These are phyloP conservation scores for Zizania palustris DNA, from an alignment of 202 grass and related monocot species.

Conservation along the genomic window DNA sequence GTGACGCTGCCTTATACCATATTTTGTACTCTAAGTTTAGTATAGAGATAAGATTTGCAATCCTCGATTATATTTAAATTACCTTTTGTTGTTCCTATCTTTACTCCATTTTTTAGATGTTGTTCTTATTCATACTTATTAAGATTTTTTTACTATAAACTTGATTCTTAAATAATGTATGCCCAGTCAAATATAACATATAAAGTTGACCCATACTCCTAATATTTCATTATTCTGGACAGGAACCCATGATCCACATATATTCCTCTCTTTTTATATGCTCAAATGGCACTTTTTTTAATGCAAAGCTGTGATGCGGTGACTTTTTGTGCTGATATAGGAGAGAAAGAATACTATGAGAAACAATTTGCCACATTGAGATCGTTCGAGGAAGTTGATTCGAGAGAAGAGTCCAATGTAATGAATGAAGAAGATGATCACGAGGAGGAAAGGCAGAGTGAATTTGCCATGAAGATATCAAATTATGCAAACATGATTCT, in stretches of 20 bases:
- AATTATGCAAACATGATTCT: conserved; percentile 91
- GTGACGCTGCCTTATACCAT: too few species aligned
- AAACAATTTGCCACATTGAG: conserved; percentile 93
- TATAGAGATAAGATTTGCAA: background rate
- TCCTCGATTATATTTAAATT: too few species aligned
- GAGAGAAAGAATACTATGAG: conserved; percentile 86
- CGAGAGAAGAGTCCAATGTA: conserved; percentile 48
- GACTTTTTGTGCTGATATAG: conserved; percentile 45
- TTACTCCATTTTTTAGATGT: background rate
- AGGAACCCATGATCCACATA: conserved; percentile 10
- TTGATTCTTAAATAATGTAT: background rate
- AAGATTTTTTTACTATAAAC: background rate
- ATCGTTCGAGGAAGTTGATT: conserved; percentile 91
- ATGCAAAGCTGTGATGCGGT: background rate
- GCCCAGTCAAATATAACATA: background rate
- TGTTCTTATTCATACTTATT: background rate
- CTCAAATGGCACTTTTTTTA: background rate
- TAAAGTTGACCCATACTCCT: background rate
- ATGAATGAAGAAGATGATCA: conserved; percentile 58
- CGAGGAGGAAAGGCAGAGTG: conserved; percentile 67
- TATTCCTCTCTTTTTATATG: background rate
- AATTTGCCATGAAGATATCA: conserved; percentile 95
- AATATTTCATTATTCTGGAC: background rate
- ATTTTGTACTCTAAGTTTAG: background rate
- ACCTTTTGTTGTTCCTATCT: background rate